Evolutionary conservation across 345 rosid genomes (phyloP), one percentile per base, ranked within the genome.

Genomic region (Jatropha curcas): DNA sequence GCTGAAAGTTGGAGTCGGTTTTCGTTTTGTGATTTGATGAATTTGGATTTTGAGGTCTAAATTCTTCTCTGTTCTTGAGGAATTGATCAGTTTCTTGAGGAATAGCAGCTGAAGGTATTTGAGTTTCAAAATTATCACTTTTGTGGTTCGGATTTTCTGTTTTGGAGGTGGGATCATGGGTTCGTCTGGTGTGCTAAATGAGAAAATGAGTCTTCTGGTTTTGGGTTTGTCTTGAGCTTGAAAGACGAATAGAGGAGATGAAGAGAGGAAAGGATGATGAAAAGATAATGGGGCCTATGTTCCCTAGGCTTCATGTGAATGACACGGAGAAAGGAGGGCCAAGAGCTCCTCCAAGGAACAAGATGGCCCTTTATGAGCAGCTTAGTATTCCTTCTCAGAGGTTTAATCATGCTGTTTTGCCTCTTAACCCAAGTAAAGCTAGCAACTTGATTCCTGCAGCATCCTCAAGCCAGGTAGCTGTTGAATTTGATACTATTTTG

Each of bases 301-400:
- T 94, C 74, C 98, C 97, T 4, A 75, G 98, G 74, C 90, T 94
- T 51, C 97, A 92, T 80, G 97, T 94, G 72, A 92, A 92, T 65
- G 97, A 92, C 88, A 79, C 93, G 12, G 96, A 85, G 25, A 94
- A 90, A 81, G 90, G 97, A 79, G 97, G 98, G 64, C 97, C 96
- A 11, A 90, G 96, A 80, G 96, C 93, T n/a, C 98, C 98, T 71
- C 97, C 98, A 25, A 85, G 98, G 88, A 94, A 92, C 79, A 94
- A 94, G 93, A 94, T 94, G 98, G 98, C 98, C 48, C 98, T 91
- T 35, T 94, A 94, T 75, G 98, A 93, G 81, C 98, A 91, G 77
- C 94, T 94, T 35, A 86, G 88, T 69, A 84, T 88, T 55, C 97
- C 98, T 74, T 87, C 96, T 75, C 96, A 91, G 77, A 88, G 94